Evolutionary conservation across 495 filamentous ascomycete species (phyloP), one percentile per base, ranked within the genome.

Genomic region (Friedmanniomyces simplex): DNA sequence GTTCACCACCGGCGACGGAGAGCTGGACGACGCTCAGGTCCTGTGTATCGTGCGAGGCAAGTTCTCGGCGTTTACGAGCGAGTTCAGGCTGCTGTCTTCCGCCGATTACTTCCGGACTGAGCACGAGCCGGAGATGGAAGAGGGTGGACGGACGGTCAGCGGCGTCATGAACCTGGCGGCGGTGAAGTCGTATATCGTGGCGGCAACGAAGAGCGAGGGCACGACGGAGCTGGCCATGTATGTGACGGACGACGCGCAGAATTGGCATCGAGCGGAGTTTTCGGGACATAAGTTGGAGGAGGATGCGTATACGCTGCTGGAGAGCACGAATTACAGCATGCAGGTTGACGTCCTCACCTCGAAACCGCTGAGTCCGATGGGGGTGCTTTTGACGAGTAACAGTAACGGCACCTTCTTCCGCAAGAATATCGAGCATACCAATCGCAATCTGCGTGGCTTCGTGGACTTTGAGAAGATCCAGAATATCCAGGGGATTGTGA

Each of bases 361-460:
- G 12, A 67, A 67, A 57, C 71, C 76, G 30, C 74, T 73, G 1
- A 80, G 74, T 36, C 82, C 86, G 5, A 88, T 96, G 79, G 93
- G 93, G 22, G 80, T 86, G 1, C 76, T 96, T 20, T 88, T 94
- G 63, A 91, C 87, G 10, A 96, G 91, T 66, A 97, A 97, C 63
- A 95, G 88, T 20, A 93, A 96, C 65, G 93, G 93, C 43, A 95
- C 90, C 1, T 96, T 94, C 67, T 98, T 96, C 69, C 89, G 82
- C 0, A 80, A 84, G 53, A 96, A 96, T 66, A 82, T 89, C 51
- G 85, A 91, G 63, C 82, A 96, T 67, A 96, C 90, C 28, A 97
- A 98, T 70, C 83, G 89, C 51, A 82, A 87, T 66, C 25, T 53
- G 13, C 63, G 71, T 2, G 88, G 87, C 6, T 75, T 78, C 25